Evolutionary conservation across 148 eudicot genomes (phyloP), one percentile per base, ranked within the genome.

Genomic region (Euryodendron excelsum): DNA sequence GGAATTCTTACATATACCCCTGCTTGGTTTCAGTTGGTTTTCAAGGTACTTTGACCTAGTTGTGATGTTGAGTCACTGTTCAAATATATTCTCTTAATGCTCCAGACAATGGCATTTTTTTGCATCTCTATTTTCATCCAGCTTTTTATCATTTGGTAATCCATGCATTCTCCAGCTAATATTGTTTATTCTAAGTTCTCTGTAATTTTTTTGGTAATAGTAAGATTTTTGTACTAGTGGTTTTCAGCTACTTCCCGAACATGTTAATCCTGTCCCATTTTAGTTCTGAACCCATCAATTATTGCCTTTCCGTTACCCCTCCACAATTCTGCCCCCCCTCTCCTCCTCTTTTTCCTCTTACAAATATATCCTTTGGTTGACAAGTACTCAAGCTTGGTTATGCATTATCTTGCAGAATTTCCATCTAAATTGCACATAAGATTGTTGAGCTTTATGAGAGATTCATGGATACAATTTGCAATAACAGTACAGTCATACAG

Each of bases 1-100:
- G 99, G 97, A 56, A 79, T 87, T 83, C 82, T 74, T 75, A 91
- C 99, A 12, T 95, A 95, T 81, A 95, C 99, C 55, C 99, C 99
- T 77, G 99, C 80, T 56, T 95, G 84, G 78, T 95, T 77, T 89
- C 99, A 20, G 67, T 95, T 76, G 89, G 88, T 71, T 86, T 84
- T 77, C 93, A 87, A 92, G 98, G 98, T 94, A 81, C 47, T 69
- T 60, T 76, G 64, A 33, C 39, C 8, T 44, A 33, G 61, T 74
- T 73, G 17, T 39, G 8, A 39, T 17, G 12, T 37, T 1, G 17
- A 67, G 28, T 67, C 44, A 13, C 2, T 8, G 6, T 44, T 21
- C 28, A 30, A 69, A 18, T 23, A 73, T 3, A 31, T 30, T 41
- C 36, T 60, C 14, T 33, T 74, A 52, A 45, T 69, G 31, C 55